Evolutionary conservation across 345 rosid species (phyloP), one percentile per base, ranked within the genome.

Genomic region (Physaria fendleri): DNA sequence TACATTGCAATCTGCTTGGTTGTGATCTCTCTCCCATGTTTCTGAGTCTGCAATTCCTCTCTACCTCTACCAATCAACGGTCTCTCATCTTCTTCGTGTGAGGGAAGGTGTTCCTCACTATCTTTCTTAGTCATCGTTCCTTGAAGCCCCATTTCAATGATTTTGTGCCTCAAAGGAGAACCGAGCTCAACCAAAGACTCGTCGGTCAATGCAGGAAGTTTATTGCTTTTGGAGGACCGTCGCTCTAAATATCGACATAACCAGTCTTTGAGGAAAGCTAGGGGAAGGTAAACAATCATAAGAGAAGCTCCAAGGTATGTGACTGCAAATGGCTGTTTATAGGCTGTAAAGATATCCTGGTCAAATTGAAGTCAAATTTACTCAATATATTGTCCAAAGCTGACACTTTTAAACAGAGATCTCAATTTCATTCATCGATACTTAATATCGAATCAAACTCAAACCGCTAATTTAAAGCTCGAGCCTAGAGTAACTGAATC

Each of bases 221-320:
- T 84, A 65, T 55, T 78, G 61, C 68, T 45, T 77, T 61, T 83
- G 30, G 87, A 83, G 60, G 81, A 73, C 7, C 58, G 71, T 5
- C 64, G 74, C 29, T 85, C 78, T 49, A 80, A 43, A 56, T 79
- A 55, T 28, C 75, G 76, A 64, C 79, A 82, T 56, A 90, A 29
- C 95, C 90, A 83, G 64, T 94, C 99, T 80, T 85, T 94, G 34
- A 94, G 66, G 74, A 79, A 82, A 5, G 99, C 92, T 29, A 94
- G 50, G 17, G 99, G 99, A 64, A 94, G 92, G 92, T 94, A 94
- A 72, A 94, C 80, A 41, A 89, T 85, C 97, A 94, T 76, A 47
- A 94, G 87, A 52, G 99, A 90, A 73, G 97, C 99, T 74, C 99
- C 99, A 27, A 94, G 93, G 68, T 90, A 94, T 46, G 99, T 94